These are phyloP conservation scores for Pichia cactophila DNA, from an alignment of 1,139 yeast genomes.

Conservation along the genomic window DNA sequence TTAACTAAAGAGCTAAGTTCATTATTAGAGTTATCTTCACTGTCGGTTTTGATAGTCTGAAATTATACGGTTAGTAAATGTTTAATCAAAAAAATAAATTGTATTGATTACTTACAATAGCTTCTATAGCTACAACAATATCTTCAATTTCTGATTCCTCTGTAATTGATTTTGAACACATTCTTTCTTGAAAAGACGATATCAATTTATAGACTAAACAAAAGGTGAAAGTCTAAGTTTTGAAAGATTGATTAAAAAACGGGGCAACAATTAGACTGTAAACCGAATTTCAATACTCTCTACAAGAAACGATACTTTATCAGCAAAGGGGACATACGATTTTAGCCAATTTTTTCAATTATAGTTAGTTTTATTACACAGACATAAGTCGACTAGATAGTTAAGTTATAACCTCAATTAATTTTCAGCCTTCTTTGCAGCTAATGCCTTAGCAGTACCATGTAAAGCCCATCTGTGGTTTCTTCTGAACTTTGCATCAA, in stretches of 20 bases:
- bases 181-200: background rate
- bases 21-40: background rate
- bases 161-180: background rate
- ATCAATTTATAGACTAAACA: too few relatives aligned
- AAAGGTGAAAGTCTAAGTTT: too few relatives aligned
- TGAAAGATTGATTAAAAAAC: too few relatives aligned
- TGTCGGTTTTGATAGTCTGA: background rate
- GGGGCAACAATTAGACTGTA: background rate
- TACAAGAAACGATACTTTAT: background rate
- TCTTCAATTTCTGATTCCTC: background rate
- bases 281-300: too few relatives aligned
- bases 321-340: background rate
- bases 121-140: background rate
- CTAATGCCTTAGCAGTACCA: constrained; percentile 93
- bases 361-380: constrained; percentile 5
- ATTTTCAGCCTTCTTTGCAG: constrained; percentile 37
- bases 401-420: constrained; percentile 6
- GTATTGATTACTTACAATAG: background rate
- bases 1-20: background rate
- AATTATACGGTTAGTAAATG: background rate
- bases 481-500: constrained; percentile 98
- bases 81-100: too few relatives aligned
- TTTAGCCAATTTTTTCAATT: background rate
- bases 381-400: constrained; percentile 3
- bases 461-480: constrained; percentile 99